Conservation (phyloP, 176 grass and related monocot genomes). For the maize (Zea mays) region Zm-B73-REFERENCE-NAM-5.0 NC_050099.1:220755001-220755500, state of each 20-base stretch:
- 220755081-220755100: not conserved
- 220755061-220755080: constrained; percentile 1
- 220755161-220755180: not conserved
- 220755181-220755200: not conserved
- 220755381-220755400: not conserved
- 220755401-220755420: constrained; percentile 8
- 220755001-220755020: constrained; percentile 15
- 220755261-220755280: not conserved
- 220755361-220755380: constrained; percentile 27
- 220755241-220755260: constrained; percentile 12
- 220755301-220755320: not conserved
- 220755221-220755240: constrained; percentile 14
- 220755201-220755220: not conserved
- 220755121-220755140: constrained; percentile 24
- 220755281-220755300: not conserved
- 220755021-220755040: constrained; percentile 6
- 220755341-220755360: not conserved
- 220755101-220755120: not conserved
- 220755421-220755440: constrained; percentile 13
- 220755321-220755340: not conserved
- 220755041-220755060: constrained; percentile 15
- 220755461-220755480: constrained; percentile 24
- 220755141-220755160: constrained; percentile 19
- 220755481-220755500: constrained; percentile 7
- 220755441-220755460: not conserved